Evolutionary conservation across 805 yeast species (phyloP).

Genomic region (Helenozyma baotianmanensis): DNA sequence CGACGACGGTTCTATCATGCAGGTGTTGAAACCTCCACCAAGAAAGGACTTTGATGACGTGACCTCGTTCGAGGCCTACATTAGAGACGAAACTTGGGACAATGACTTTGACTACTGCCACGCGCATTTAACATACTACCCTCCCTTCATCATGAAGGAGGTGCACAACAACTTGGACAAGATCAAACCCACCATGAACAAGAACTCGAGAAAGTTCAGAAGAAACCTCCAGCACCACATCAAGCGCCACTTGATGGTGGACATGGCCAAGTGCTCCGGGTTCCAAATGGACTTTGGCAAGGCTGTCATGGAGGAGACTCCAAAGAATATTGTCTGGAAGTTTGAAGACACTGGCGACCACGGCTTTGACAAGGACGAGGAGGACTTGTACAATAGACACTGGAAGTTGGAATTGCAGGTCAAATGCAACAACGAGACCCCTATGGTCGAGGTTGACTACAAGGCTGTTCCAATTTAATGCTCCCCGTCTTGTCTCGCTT

Average conservation of each 20-base stretch:
- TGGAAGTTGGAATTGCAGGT: constrained; percentile 64
- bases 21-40: constrained; percentile 37
- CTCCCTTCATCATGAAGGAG: constrained; percentile 67
- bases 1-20: constrained; percentile 21
- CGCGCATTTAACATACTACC: constrained; percentile 62
- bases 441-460: constrained; percentile 64
- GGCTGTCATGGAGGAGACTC: constrained; percentile 43
- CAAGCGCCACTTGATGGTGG: constrained; percentile 64
- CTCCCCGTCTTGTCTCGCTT: background rate
- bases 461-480: constrained; percentile 43
- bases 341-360: constrained; percentile 56
- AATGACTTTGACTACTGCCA: constrained; percentile 67
- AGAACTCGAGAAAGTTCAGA: constrained; percentile 65
- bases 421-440: constrained; percentile 61
- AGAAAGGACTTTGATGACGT: constrained; percentile 56
- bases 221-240: constrained; percentile 74
- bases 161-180: constrained; percentile 67
- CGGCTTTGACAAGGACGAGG: constrained; percentile 48
- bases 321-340: constrained; percentile 58
- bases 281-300: constrained; percentile 49
- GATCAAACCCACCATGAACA: constrained; percentile 67
- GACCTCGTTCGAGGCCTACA: constrained; percentile 55
- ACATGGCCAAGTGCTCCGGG: constrained; percentile 60
- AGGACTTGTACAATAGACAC: constrained; percentile 43
- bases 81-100: constrained; percentile 72